phyloP scores from a whole-genome alignment of 2,329 filamentous ascomycete genomes.

The Aspergillus clavatus region DNA sequence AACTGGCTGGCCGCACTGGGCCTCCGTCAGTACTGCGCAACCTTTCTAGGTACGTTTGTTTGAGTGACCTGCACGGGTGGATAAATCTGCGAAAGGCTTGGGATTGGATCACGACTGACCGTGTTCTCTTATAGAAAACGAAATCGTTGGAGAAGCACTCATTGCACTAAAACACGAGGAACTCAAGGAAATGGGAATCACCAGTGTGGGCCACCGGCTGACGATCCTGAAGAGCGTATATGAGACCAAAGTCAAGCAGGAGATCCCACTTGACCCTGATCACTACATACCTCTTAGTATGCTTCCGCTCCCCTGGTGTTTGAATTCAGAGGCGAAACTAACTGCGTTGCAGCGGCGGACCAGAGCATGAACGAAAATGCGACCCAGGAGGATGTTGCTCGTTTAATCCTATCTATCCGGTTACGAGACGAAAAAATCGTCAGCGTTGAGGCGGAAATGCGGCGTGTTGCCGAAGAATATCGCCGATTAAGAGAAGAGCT shows the following conservation, averaged over 20 bases:
- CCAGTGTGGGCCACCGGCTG: constrained; percentile 87
- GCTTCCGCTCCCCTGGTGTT: constrained; percentile 31
- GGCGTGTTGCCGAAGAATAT: constrained; percentile 82
- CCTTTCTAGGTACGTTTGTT: constrained; percentile 69
- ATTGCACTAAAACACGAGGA: constrained; percentile 87
- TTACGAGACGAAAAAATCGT: constrained; percentile 87
- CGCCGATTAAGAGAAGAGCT: constrained; percentile 84
- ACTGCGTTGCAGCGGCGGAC: constrained; percentile 66
- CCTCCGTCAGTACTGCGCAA: constrained; percentile 74
- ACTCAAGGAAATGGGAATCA: constrained; percentile 89
- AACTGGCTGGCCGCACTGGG: constrained; percentile 80
- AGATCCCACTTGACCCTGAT: constrained; percentile 83
- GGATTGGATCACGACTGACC: not conserved
- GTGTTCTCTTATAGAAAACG: constrained; percentile 63
- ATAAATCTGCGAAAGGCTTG: not conserved
- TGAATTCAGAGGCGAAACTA: constrained; percentile 8
- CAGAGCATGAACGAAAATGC: constrained; percentile 81
- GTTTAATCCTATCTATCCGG: constrained; percentile 82
- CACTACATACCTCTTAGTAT: constrained; percentile 90
- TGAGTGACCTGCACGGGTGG: constrained; percentile 5
- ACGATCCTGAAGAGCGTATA: constrained; percentile 95
- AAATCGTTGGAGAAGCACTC: constrained; percentile 86
- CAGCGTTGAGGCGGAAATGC: constrained; percentile 75
- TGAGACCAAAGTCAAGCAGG: constrained; percentile 91
- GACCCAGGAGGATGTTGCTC: constrained; percentile 87